Evolutionary conservation across 495 filamentous ascomycete genomes (phyloP).

Genomic region (Xylaria grammica): DNA sequence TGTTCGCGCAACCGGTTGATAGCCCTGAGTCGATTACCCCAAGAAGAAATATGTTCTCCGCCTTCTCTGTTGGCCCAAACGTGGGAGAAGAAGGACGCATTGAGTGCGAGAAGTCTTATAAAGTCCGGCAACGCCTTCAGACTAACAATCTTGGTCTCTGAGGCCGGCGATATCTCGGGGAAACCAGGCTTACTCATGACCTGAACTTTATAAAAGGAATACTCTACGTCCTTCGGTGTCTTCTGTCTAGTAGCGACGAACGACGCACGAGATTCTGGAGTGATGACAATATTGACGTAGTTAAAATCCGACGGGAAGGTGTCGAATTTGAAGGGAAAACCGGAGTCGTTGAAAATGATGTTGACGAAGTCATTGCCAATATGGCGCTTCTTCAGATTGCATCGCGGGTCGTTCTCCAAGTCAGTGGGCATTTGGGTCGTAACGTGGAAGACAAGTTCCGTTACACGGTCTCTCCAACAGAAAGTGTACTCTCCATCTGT

Average conservation of each 20-base stretch:
- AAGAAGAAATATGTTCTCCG: conserved; percentile 86
- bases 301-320: conserved; percentile 95
- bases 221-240: conserved; percentile 38
- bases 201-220: conserved; percentile 80
- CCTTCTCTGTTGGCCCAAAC: conserved; percentile 82
- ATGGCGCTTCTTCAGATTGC: conserved; percentile 87
- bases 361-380: conserved; percentile 98
- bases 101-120: conserved; percentile 88
- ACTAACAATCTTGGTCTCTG: conserved; percentile 84
- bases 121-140: conserved; percentile 80
- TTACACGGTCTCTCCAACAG: conserved; percentile 92
- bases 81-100: conserved; percentile 88
- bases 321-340: conserved; percentile 82
- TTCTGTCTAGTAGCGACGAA: conserved; percentile 59
- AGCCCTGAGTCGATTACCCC: conserved; percentile 83
- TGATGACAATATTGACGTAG: conserved; percentile 94
- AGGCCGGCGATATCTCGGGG: conserved; percentile 86
- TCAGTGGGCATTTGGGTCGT: conserved; percentile 96
- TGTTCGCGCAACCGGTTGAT: conserved; percentile 82
- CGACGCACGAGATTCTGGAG: conserved; percentile 73
- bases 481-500: conserved; percentile 84
- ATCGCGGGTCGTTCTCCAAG: conserved; percentile 72
- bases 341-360: conserved; percentile 96
- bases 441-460: conserved; percentile 94
- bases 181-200: conserved; percentile 84